Conservation (phyloP, 202 grass and related monocot genomes). For the Schoenoplectus tabernaemontani region DNA sequence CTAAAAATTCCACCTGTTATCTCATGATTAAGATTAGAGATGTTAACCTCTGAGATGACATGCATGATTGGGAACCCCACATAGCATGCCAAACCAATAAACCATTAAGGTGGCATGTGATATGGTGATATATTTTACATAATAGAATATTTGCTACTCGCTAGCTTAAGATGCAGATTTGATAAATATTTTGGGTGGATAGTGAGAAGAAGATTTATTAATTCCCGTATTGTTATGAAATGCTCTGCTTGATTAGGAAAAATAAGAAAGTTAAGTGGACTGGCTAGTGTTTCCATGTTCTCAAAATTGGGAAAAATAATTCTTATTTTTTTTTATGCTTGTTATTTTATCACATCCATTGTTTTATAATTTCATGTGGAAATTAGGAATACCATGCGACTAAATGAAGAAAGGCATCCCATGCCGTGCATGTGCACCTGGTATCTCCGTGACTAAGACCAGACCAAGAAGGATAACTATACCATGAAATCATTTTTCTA, state of each 20-base stretch:
- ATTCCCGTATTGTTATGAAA: not conserved
- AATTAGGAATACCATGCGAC: not conserved
- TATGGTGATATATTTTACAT: not conserved
- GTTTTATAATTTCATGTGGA: not conserved
- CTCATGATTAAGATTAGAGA: conserved; percentile 25
- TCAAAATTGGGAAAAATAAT: not conserved
- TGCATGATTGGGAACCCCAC: conserved; percentile 7
- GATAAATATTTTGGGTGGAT: not conserved
- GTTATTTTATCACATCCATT: not conserved
- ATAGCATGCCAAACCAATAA: not conserved
- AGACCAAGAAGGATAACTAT: conserved; percentile 16
- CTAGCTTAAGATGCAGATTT: not conserved
- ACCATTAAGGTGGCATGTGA: not conserved
- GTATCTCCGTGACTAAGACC: conserved; percentile 13
- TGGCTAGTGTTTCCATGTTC: not conserved
- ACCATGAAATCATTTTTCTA: conserved; percentile 2
- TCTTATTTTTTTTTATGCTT: not conserved
- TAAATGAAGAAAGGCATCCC: conserved; percentile 18
- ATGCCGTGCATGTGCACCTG: conserved; percentile 14
- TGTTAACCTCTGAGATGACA: conserved; percentile 19
- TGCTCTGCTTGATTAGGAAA: not conserved
- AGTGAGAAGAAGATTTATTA: not conserved
- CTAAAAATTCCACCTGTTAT: conserved; percentile 23
- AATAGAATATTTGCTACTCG: not conserved
- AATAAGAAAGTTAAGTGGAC: not conserved